Conservation (phyloP, 1,139 yeast species). For the Yamadazyma membranifaciens region DNA sequence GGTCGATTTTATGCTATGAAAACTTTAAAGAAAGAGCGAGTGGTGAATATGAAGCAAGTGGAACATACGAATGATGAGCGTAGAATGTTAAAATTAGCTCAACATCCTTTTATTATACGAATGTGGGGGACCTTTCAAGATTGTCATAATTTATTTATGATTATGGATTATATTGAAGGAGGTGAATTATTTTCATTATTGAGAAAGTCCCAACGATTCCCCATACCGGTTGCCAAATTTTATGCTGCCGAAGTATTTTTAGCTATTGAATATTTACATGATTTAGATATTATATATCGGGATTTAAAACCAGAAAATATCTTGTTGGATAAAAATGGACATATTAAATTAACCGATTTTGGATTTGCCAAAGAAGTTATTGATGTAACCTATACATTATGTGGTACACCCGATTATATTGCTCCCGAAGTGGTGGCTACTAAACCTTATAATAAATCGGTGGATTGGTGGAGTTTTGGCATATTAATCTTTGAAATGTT, state of each 20-base stretch:
- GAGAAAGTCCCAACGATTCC: constrained; percentile 58
- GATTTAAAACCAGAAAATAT: constrained; percentile 64
- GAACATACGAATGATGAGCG: constrained; percentile 66
- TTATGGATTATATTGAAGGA: constrained; percentile 65
- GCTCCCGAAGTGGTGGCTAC: constrained; percentile 65
- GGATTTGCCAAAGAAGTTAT: constrained; percentile 63
- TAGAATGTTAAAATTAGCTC: constrained; percentile 53
- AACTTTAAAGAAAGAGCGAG: constrained; percentile 56
- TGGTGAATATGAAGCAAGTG: constrained; percentile 60
- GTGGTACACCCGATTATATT: constrained; percentile 65
- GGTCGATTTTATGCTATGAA: constrained; percentile 62
- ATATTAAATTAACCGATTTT: constrained; percentile 59
- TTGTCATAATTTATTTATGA: constrained; percentile 54
- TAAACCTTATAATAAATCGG: constrained; percentile 60
- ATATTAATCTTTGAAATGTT: constrained; percentile 60
- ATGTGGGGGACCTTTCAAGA: constrained; percentile 71
- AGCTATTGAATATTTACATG: constrained; percentile 58
- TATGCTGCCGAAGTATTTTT: constrained; percentile 61
- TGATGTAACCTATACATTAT: constrained; percentile 58
- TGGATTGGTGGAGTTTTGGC: constrained; percentile 67
- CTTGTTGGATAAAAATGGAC: constrained; percentile 56
- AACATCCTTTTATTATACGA: constrained; percentile 58
- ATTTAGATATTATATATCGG: constrained; percentile 57
- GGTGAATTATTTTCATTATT: constrained; percentile 58
- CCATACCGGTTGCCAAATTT: constrained; percentile 62